These are phyloP conservation scores for Xylaria sp. DNA, from an alignment of 2,329 filamentous ascomycete genomes.

Conservation along the genomic window DNA sequence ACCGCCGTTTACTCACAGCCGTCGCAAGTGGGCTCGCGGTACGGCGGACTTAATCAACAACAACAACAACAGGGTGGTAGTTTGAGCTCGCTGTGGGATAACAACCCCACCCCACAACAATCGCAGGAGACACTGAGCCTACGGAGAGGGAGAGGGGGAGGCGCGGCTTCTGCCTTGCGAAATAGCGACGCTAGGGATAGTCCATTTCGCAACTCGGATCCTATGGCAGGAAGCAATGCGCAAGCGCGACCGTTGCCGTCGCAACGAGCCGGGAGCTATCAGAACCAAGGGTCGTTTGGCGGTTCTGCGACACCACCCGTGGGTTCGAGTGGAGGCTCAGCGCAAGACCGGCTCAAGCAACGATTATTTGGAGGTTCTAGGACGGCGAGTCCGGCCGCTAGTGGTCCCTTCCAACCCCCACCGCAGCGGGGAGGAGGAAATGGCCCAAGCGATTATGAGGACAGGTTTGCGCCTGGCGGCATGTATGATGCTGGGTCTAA, in stretches of 20 bases:
- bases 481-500: slow-evolving; percentile 47
- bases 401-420: slow-evolving; percentile 56
- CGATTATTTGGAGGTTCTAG: slow-evolving; percentile 72
- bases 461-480: slow-evolving; percentile 53
- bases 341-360: slow-evolving; percentile 83
- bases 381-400: slow-evolving; percentile 59
- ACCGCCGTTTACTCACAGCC: slow-evolving; percentile 60
- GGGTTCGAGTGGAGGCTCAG: slow-evolving; percentile 57
- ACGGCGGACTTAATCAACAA: slow-evolving; percentile 53
- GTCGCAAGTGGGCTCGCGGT: slow-evolving; percentile 57
- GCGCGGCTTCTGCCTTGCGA: slow-evolving; percentile 40
- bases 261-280: slow-evolving; percentile 76
- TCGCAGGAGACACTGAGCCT: slow-evolving; percentile 51
- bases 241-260: slow-evolving; percentile 70
- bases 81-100: slow-evolving; percentile 66
- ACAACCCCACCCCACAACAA: slow-evolving; percentile 44
- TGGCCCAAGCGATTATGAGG: slow-evolving; percentile 50
- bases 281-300: slow-evolving; percentile 52
- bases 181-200: slow-evolving; percentile 41
- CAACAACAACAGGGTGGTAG: slow-evolving; percentile 42
- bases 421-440: slow-evolving; percentile 40
- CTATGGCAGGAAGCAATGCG: slow-evolving; percentile 43
- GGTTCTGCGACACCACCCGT: slow-evolving; percentile 44
- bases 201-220: slow-evolving; percentile 44
- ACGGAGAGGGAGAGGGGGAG: slow-evolving; percentile 49